Evolutionary conservation across 148 eudicot genomes (phyloP), one percentile per base, ranked within the genome.

Genomic region (Chenopodium berlandieri): DNA sequence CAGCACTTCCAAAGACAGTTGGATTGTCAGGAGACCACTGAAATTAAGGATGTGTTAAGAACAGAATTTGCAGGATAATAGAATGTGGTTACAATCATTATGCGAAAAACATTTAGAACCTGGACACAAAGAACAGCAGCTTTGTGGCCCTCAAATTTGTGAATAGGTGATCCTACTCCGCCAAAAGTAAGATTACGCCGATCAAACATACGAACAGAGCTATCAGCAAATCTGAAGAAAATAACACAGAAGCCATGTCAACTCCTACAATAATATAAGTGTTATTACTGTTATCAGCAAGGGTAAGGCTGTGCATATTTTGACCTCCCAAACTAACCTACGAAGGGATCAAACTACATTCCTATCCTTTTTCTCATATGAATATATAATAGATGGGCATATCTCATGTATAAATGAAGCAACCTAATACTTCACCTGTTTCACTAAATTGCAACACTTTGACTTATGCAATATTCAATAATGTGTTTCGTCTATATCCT

Each of bases 71-170:
- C 14, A 3, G 54, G 17, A 37, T 22, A 47, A 10, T 14, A 76
- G 25, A 75, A 40, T 8, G 13, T 8, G 66, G 40, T 37, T 32
- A n/a, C 9, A 64, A 58, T 30, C 14, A 71, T 56, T 54, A 30
- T 22, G 52, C 9, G 69, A 8, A 56, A 71, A 76, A 30, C 66
- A 62, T 68, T 7, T 64, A 64, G 32, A 80, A 93, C 97, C 96
- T 95, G 98, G 78, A 93, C 98, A 75, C 96, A 95, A 19, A 95
- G 98, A 82, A 95, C 98, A 83, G 96, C 94, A 64, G 96, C 96
- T 82, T 83, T 88, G 76, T 95, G 98, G 78, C 93, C 94, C 90
- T 91, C 96, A 88, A 95, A 93, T 85, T 89, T 95, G 86, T 95
- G 85, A 65, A 95, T 85, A 65, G 95, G 94, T 22, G 91, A 85